phyloP scores from a whole-genome alignment of 2,329 filamentous ascomycete species.

The Xylariales sp. region DNA sequence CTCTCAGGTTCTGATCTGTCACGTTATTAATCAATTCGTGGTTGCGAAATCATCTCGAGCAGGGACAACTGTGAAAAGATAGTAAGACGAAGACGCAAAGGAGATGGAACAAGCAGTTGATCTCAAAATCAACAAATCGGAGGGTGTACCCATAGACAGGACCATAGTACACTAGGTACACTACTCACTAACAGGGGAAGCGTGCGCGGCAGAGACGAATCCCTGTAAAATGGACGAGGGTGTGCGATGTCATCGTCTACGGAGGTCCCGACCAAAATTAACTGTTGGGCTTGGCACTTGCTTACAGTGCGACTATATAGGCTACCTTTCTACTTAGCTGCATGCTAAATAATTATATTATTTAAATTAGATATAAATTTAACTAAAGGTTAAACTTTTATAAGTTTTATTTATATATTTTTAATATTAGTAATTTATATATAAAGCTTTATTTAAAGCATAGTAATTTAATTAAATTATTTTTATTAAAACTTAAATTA shows the following conservation, averaged over 20 bases:
- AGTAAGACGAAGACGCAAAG: slow-evolving; percentile 13
- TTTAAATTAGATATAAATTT: too few relatives aligned
- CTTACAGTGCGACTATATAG: too few relatives aligned
- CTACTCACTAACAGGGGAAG: slow-evolving; percentile 11
- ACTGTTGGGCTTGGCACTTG: too few relatives aligned
- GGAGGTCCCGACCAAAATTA: too few relatives aligned
- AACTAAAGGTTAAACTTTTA: too few relatives aligned
- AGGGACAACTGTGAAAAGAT: not conserved
- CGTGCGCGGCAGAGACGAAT: slow-evolving; percentile 18
- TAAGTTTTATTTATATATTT: too few relatives aligned
- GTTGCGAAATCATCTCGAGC: slow-evolving; percentile 44
- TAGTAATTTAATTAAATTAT: too few relatives aligned
- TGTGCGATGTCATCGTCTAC: slow-evolving; percentile 28
- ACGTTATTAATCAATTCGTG: slow-evolving; percentile 39
- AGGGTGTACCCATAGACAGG: not conserved
- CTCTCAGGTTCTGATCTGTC: slow-evolving; percentile 41
- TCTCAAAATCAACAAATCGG: slow-evolving; percentile 15
- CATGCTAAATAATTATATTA: too few relatives aligned
- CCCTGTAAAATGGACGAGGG: slow-evolving; percentile 21
- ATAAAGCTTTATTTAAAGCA: too few relatives aligned
- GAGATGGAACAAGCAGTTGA: slow-evolving; percentile 6
- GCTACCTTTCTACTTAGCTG: too few relatives aligned
- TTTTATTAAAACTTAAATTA: too few relatives aligned
- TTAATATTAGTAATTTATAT: too few relatives aligned
- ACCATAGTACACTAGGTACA: not conserved